phyloP scores from a whole-genome alignment of 805 yeast genomes.

The Saccharomycopsis sp. region DNA sequence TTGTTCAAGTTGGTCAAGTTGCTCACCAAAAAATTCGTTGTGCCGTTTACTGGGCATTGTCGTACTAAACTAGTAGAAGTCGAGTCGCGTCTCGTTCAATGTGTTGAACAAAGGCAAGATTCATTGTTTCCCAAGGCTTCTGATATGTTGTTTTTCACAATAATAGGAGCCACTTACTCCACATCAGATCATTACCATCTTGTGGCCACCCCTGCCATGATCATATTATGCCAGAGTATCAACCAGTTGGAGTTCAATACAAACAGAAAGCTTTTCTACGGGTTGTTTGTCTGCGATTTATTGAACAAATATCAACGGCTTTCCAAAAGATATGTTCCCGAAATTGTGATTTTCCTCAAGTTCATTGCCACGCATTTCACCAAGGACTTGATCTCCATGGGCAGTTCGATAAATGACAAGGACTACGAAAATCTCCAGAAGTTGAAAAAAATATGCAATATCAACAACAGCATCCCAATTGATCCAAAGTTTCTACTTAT shows the following conservation, averaged over 20 bases:
- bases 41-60: constrained; percentile 50
- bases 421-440: neutral
- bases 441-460: neutral
- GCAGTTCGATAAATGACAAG: neutral
- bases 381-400: constrained; percentile 25
- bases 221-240: constrained; percentile 64
- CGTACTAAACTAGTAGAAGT: constrained; percentile 48
- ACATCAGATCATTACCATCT: constrained; percentile 94
- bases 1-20: constrained; percentile 42
- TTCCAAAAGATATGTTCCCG: constrained; percentile 79
- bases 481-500: constrained; percentile 22
- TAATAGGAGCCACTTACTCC: constrained; percentile 75
- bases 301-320: constrained; percentile 66
- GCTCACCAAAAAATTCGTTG: constrained; percentile 58
- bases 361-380: constrained; percentile 25
- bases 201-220: constrained; percentile 74
- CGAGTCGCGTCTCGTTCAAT: constrained; percentile 40
- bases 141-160: constrained; percentile 58
- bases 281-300: constrained; percentile 57
- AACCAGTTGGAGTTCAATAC: constrained; percentile 39
- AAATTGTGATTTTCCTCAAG: constrained; percentile 51
- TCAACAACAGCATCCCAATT: too few relatives aligned
- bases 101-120: constrained; percentile 25
- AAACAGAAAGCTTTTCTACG: constrained; percentile 39
- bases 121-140: constrained; percentile 33